A percentile compares a stretch with the other conserved stretches of the same genome.
Evolutionary conservation across 257 asterid species (phyloP).

Genomic region (Anisodus tanguticus): DNA sequence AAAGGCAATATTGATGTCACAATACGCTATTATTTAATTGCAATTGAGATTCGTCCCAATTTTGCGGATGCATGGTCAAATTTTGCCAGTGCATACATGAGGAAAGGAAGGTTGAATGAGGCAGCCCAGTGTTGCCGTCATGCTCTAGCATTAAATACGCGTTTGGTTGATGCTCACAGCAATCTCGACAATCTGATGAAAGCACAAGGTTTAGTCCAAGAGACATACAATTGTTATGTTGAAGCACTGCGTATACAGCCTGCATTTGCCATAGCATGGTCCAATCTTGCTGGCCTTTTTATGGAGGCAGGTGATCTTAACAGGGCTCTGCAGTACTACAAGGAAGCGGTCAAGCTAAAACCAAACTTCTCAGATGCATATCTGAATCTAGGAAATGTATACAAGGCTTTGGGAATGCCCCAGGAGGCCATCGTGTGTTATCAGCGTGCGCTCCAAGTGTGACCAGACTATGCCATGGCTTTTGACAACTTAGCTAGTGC

Average conservation of each 20-base stretch:
- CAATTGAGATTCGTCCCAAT: slow-evolving; percentile 99
- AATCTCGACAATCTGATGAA: slow-evolving; percentile 98
- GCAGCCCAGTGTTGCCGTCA: slow-evolving; percentile 99
- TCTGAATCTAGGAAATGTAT: slow-evolving; percentile 93
- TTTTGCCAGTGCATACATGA: slow-evolving; percentile 96
- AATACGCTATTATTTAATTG: slow-evolving; percentile 89
- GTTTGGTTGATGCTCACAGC: slow-evolving; percentile 97
- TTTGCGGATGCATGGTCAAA: slow-evolving; percentile 99
- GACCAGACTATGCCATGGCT: slow-evolving; percentile 95
- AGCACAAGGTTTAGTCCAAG: slow-evolving; percentile 95
- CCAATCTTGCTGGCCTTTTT: slow-evolving; percentile 97
- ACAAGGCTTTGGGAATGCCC: slow-evolving; percentile 96
- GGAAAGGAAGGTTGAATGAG: slow-evolving; percentile 88
- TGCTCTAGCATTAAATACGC: slow-evolving; percentile 92
- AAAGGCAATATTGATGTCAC: slow-evolving; percentile 94
- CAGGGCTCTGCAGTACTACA: slow-evolving; percentile 94
- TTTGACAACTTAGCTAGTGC: slow-evolving; percentile 37
- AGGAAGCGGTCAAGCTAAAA: slow-evolving; percentile 98
- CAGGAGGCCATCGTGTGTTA: slow-evolving; percentile 93
- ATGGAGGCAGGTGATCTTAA: slow-evolving; percentile 96
- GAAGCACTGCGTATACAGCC: slow-evolving; percentile 96
- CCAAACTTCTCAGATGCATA: slow-evolving; percentile 91
- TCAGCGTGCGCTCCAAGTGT: slow-evolving; percentile 88
- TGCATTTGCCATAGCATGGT: slow-evolving; percentile 98
- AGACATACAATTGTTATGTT: slow-evolving; percentile 92